These are phyloP conservation scores for Xenosphaeropsis pyriputrescens DNA, from an alignment of 2,329 filamentous ascomycete species.

Conservation along the genomic window DNA sequence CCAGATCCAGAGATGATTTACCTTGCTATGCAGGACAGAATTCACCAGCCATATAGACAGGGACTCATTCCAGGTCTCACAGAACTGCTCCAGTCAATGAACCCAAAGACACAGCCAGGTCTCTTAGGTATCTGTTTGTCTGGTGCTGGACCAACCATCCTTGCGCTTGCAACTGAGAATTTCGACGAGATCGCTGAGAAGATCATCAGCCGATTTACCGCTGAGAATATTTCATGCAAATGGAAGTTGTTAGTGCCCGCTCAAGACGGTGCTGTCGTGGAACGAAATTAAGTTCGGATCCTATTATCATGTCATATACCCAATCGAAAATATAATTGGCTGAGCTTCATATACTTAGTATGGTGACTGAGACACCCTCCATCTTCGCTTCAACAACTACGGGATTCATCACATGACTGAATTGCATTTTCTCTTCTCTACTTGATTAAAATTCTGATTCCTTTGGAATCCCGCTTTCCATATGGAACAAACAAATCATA, in stretches of 20 bases:
- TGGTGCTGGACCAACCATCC: constrained; percentile 85
- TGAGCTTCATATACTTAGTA: no score
- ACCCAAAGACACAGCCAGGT: constrained; percentile 71
- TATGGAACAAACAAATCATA: constrained; percentile 8
- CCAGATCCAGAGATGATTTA: constrained; percentile 91
- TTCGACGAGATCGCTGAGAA: constrained; percentile 75
- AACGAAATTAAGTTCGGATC: neutral
- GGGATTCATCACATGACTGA: no score
- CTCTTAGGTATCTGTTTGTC: constrained; percentile 90
- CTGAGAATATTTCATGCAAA: constrained; percentile 60
- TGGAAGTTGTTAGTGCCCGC: constrained; percentile 87
- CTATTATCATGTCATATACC: no score
- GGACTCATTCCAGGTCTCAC: constrained; percentile 81
- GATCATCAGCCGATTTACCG: constrained; percentile 61
- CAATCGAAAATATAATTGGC: no score
- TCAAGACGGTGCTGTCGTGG: constrained; percentile 34
- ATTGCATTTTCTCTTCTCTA: no score
- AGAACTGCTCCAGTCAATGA: constrained; percentile 84
- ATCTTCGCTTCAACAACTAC: no score
- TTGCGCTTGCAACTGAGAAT: constrained; percentile 80
- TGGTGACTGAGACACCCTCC: no score
- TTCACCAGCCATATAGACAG: constrained; percentile 93
- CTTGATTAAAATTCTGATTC: constrained; percentile 5
- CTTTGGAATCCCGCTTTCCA: constrained; percentile 3
- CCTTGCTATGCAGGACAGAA: constrained; percentile 95